phyloP scores from a whole-genome alignment of 495 filamentous ascomycete species.

The Penicillium canariense region DNA sequence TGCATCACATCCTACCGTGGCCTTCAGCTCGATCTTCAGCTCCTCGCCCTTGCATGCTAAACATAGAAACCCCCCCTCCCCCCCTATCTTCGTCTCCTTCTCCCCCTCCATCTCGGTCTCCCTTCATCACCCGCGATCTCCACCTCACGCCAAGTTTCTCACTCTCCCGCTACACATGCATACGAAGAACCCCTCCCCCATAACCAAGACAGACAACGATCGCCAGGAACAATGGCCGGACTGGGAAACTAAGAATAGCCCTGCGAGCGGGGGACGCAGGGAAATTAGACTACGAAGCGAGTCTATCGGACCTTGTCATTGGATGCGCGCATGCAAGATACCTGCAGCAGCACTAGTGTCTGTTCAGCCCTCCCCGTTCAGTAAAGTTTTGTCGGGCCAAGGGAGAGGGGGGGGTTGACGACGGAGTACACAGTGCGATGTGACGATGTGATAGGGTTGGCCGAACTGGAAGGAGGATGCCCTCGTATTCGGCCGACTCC shows the following conservation, averaged over 20 bases:
- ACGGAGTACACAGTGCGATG: too few species aligned
- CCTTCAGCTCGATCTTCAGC: neutral
- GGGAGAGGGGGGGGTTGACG: too few species aligned
- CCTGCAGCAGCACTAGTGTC: neutral
- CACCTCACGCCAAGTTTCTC: too few species aligned
- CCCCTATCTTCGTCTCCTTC: neutral
- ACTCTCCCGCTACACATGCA: neutral
- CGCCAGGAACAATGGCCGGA: constrained; percentile 13
- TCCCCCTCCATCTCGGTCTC: neutral
- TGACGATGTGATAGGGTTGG: neutral
- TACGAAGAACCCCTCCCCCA: neutral
- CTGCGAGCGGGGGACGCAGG: neutral
- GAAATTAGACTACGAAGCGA: constrained; percentile 7
- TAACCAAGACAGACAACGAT: constrained; percentile 4
- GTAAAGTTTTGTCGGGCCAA: neutral
- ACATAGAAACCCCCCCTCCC: neutral
- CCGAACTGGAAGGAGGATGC: neutral
- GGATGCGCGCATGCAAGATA: neutral
- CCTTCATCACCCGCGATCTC: neutral
- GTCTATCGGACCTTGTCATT: neutral
- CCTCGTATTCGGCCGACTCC: constrained; percentile 21
- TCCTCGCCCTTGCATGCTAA: neutral
- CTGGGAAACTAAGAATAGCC: constrained; percentile 11
- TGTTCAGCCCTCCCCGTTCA: neutral
- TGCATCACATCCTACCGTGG: neutral